Percentiles rank a stretch among this genome's conserved stretches.
These are phyloP conservation scores for Neonectria punicea DNA, from an alignment of 2,329 filamentous ascomycete genomes.

Conservation along the genomic window DNA sequence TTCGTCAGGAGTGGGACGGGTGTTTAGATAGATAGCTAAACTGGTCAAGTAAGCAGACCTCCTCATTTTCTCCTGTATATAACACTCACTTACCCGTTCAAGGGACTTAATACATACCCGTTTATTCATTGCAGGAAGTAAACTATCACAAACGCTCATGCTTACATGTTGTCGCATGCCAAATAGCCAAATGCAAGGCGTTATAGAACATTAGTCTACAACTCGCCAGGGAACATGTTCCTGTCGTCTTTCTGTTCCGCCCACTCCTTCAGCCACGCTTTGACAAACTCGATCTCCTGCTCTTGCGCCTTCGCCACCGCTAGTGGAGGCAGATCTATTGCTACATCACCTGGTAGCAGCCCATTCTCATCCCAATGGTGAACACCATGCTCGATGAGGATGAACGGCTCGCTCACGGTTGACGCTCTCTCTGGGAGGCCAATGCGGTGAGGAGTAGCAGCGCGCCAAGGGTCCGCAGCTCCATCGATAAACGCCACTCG, in stretches of 20 bases:
- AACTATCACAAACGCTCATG: background rate
- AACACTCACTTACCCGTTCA: background rate
- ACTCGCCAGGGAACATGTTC: constrained; percentile 1
- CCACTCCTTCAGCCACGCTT: constrained; percentile 75
- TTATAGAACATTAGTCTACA: constrained; percentile 17
- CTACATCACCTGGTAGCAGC: constrained; percentile 63
- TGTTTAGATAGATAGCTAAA: background rate
- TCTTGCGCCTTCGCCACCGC: constrained; percentile 69
- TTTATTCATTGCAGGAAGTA: background rate
- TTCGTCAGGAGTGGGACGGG: background rate
- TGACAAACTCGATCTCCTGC: constrained; percentile 69
- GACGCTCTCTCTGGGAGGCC: constrained; percentile 66
- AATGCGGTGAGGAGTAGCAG: constrained; percentile 76
- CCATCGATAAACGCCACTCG: constrained; percentile 82
- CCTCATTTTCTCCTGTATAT: background rate
- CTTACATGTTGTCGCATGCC: background rate
- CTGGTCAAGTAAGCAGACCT: background rate
- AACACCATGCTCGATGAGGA: constrained; percentile 78
- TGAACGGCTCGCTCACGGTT: constrained; percentile 73
- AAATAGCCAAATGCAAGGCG: background rate
- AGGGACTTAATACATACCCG: background rate
- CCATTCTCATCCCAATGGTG: constrained; percentile 86
- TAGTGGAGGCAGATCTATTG: constrained; percentile 69
- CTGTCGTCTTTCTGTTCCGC: constrained; percentile 31
- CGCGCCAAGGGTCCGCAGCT: constrained; percentile 82